Percentiles rank a stretch among this genome's conserved stretches.
phyloP scores from a whole-genome alignment of 2,329 filamentous ascomycete species.

The Apiospora sp. region DNA sequence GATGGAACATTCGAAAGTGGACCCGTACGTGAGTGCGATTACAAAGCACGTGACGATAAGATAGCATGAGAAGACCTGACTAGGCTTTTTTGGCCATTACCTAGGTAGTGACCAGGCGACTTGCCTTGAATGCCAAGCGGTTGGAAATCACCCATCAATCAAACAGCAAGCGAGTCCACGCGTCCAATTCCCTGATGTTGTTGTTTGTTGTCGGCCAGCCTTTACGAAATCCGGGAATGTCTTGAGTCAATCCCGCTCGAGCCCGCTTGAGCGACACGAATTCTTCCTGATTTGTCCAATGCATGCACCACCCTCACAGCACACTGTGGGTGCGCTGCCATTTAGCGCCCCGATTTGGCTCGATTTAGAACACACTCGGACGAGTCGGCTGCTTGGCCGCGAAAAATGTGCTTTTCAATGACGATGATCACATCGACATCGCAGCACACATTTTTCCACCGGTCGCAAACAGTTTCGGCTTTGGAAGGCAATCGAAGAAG shows the following conservation, averaged over 20 bases:
- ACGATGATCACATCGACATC: background rate
- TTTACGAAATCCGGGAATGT: background rate
- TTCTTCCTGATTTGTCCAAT: constrained; percentile 1
- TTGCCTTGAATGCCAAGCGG: background rate
- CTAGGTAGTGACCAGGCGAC: background rate
- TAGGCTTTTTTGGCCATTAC: background rate
- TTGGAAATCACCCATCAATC: background rate
- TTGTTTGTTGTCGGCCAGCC: background rate
- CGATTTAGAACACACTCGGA: constrained; percentile 11
- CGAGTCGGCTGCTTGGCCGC: background rate
- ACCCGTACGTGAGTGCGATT: background rate
- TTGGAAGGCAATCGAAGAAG: background rate
- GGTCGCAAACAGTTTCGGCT: background rate
- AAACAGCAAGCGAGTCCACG: background rate
- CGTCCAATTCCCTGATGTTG: background rate
- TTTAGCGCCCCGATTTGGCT: constrained; percentile 13
- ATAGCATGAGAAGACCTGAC: background rate
- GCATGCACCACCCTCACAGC: background rate
- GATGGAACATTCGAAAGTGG: background rate
- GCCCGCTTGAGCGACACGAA: background rate
- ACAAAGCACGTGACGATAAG: constrained; percentile 6
- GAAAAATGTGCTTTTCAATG: background rate
- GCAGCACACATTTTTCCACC: background rate
- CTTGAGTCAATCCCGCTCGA: constrained; percentile 9
- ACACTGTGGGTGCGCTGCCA: background rate